These are phyloP conservation scores for Scheffersomyces titani DNA, from an alignment of 1,139 yeast species.

Conservation along the genomic window DNA sequence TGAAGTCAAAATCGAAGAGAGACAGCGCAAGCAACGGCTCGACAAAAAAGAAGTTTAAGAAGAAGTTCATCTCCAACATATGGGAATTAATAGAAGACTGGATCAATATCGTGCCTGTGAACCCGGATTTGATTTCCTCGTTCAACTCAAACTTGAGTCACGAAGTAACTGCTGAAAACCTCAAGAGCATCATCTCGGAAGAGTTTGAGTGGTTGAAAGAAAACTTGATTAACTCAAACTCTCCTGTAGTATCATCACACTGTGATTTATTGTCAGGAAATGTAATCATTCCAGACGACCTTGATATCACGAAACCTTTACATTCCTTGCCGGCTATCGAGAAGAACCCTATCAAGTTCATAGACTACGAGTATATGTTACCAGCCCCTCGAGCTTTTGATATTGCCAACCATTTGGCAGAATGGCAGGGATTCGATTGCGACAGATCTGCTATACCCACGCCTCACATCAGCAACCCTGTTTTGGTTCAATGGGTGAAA, in stretches of 20 bases:
- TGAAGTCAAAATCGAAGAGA: conserved; percentile 14
- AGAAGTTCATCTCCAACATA: conserved; percentile 43
- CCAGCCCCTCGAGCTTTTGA: conserved; percentile 84
- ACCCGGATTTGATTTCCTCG: conserved; percentile 40
- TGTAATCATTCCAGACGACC: conserved; percentile 57
- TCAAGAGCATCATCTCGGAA: conserved; percentile 38
- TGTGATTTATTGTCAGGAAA: conserved; percentile 76
- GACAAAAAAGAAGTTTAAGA: conserved; percentile 20
- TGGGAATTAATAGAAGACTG: conserved; percentile 66
- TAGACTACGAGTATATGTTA: conserved; percentile 80
- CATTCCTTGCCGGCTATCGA: conserved; percentile 25
- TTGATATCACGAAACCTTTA: conserved; percentile 13
- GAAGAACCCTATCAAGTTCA: conserved; percentile 59
- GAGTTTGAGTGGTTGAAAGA: conserved; percentile 60
- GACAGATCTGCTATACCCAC: conserved; percentile 59
- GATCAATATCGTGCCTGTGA: conserved; percentile 61
- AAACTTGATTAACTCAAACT: conserved; percentile 37
- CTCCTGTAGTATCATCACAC: conserved; percentile 66
- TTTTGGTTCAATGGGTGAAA: conserved; percentile 55
- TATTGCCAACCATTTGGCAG: conserved; percentile 82
- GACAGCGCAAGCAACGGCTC: conserved; percentile 9
- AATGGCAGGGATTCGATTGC: conserved; percentile 86
- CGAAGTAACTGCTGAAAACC: conserved; percentile 26
- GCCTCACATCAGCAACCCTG: conserved; percentile 45
- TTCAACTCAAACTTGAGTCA: conserved; percentile 35